Conservation (phyloP, 1,139 yeast genomes). For the Sugiyamaella novakii region DNA sequence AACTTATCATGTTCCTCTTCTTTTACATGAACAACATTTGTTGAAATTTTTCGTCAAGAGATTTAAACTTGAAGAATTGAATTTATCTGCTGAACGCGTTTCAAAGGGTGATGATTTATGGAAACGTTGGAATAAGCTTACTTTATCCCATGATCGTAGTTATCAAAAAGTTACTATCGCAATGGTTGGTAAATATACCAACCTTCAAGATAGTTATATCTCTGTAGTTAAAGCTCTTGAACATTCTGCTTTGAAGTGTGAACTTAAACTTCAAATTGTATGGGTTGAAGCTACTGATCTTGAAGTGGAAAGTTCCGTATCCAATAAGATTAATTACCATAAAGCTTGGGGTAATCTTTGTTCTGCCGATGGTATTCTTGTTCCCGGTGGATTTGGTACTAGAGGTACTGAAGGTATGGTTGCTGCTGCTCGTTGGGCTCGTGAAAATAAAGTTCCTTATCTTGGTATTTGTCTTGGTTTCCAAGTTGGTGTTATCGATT, state of each 20-base stretch:
- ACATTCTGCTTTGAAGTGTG: slow-evolving; percentile 90
- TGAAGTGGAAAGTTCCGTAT: slow-evolving; percentile 67
- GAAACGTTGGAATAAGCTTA: slow-evolving; percentile 76
- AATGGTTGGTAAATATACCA: slow-evolving; percentile 94
- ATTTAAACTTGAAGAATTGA: slow-evolving; percentile 58
- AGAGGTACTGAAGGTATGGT: slow-evolving; percentile 99
- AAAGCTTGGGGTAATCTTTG: slow-evolving; percentile 95
- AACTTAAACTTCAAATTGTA: slow-evolving; percentile 77
- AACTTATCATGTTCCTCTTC: slow-evolving; percentile 94
- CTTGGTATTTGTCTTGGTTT: slow-evolving; percentile 97
- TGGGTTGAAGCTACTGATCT: slow-evolving; percentile 97
- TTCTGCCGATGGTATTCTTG: slow-evolving; percentile 94
- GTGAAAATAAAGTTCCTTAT: slow-evolving; percentile 91
- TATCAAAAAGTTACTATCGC: slow-evolving; percentile 91
- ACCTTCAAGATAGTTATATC: slow-evolving; percentile 90
- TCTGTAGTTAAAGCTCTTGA: slow-evolving; percentile 95
- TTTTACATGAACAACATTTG: slow-evolving; percentile 85
- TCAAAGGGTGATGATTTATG: slow-evolving; percentile 69
- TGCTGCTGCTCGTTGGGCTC: slow-evolving; percentile 95
- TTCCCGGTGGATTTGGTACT: slow-evolving; percentile 97
- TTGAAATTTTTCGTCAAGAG: slow-evolving; percentile 72
- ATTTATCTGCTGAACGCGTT: slow-evolving; percentile 56
- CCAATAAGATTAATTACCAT: slow-evolving; percentile 77
- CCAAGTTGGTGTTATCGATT: slow-evolving; percentile 96
- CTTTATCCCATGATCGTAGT: slow-evolving; percentile 75